Evolutionary conservation across 2,329 filamentous ascomycete genomes (phyloP).

Genomic region (Colletotrichum theobromicola): DNA sequence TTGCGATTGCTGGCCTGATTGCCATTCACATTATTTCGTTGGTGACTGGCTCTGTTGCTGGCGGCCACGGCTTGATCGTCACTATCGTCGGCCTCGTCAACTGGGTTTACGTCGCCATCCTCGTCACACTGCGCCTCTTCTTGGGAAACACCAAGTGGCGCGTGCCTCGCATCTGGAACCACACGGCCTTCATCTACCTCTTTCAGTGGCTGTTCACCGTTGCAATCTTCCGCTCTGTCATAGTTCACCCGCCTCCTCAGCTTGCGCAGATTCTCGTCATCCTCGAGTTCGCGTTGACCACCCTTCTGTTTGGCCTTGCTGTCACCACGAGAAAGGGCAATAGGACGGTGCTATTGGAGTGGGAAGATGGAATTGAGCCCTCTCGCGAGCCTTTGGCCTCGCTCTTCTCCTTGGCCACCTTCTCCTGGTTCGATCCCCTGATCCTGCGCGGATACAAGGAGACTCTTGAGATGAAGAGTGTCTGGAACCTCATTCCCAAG

Average conservation of each 20-base stretch:
- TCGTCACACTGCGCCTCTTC: slow-evolving; percentile 76
- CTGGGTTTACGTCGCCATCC: slow-evolving; percentile 81
- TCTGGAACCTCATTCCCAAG: slow-evolving; percentile 89
- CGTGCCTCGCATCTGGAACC: slow-evolving; percentile 84
- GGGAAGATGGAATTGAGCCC: slow-evolving; percentile 87
- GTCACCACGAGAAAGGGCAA: slow-evolving; percentile 90
- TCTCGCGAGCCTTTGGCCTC: slow-evolving; percentile 88
- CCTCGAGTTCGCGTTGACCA: slow-evolving; percentile 75
- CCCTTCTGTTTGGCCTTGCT: slow-evolving; percentile 76
- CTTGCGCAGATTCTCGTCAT: slow-evolving; percentile 70
- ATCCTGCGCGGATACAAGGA: slow-evolving; percentile 89
- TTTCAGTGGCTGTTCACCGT: slow-evolving; percentile 80
- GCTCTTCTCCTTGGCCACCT: slow-evolving; percentile 85
- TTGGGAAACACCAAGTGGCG: slow-evolving; percentile 68
- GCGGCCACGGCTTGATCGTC: slow-evolving; percentile 60
- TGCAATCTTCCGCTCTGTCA: slow-evolving; percentile 81
- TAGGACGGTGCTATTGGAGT: slow-evolving; percentile 84
- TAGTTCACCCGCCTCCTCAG: slow-evolving; percentile 76
- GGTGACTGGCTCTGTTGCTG: slow-evolving; percentile 60
- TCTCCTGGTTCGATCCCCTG: slow-evolving; percentile 88
- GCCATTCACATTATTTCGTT: slow-evolving; percentile 71
- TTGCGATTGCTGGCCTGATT: slow-evolving; percentile 75
- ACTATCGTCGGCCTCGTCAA: slow-evolving; percentile 71
- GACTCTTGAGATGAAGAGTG: slow-evolving; percentile 80
- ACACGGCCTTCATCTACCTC: slow-evolving; percentile 85